Base-by-base conservation (phyloP, 495 filamentous ascomycete species). In the Hypoxylon fuscum region DNA sequence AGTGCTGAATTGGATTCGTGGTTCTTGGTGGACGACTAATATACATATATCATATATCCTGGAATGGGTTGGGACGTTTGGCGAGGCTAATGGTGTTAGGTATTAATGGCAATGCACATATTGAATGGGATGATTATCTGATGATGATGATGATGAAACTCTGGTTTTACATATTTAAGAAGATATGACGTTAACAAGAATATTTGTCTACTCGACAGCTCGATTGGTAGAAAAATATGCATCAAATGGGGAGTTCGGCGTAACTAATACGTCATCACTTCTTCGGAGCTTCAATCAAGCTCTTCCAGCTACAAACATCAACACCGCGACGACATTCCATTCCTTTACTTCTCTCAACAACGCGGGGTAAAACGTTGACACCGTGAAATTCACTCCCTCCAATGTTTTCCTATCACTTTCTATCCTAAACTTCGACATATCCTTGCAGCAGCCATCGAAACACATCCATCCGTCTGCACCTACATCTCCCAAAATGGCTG, bases 401-500 rank as follows among this genome's bases (percentile, higher is more conserved):
- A 59, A 55, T 54, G 49, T 43, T 12, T 40, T 31, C 18, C 34
- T 38, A 12, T 46, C 17, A 51, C 57, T 34, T 25, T 31, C 31
- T 3, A 18, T 64, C 45, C 22, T 52, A 35, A 41, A 27, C 12
- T 58, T 32, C 43, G 44, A 15, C 34, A 11, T 6, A 54, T 14
- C 15, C 31, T 10, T 34, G 31, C 17, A 47, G 27, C 18, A 54
- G 32, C 27, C 71, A 73, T 38, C 71, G 42, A 46, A 74, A 72
- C 53, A 75, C 69, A 57, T 76, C 49, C 77, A 77, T 49, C 27
- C 15, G 25, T 18, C 10, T 45, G 32, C 10, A 4, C 27, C 32
- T 81, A n/a, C n/a, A n/a, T n/a, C 25, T 80, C 5, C 78, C 79
- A 57, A 76, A 76, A 89, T 90, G 88, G 85, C 85, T 40, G 37